These are phyloP conservation scores for Tympanopsis confertula DNA, from an alignment of 2,329 filamentous ascomycete genomes.

Conservation along the genomic window DNA sequence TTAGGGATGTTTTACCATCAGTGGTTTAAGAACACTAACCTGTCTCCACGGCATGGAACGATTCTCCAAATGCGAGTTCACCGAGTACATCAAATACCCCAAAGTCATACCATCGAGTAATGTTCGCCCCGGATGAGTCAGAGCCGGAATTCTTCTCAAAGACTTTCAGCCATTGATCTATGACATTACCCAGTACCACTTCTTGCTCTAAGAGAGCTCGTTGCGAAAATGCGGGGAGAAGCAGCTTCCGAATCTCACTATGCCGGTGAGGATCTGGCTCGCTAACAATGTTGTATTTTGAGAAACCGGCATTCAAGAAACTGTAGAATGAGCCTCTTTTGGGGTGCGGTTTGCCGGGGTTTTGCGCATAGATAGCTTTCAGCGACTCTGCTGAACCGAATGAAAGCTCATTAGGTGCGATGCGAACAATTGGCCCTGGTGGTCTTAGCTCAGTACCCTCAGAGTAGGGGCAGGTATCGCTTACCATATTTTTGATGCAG, in stretches of 20 bases:
- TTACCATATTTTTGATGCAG: not conserved
- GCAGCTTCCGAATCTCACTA: conserved; percentile 4
- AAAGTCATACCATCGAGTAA: not conserved
- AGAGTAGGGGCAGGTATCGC: too few species aligned
- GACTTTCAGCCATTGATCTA: conserved; percentile 3
- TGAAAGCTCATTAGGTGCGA: conserved; percentile 8
- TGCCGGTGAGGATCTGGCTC: conserved; percentile 6
- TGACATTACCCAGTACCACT: conserved; percentile 1
- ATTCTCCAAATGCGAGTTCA: not conserved
- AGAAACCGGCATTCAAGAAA: conserved; percentile 4
- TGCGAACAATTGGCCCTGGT: conserved; percentile 6
- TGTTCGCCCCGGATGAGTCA: not conserved
- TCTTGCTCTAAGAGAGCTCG: conserved; percentile 4
- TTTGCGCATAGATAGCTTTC: conserved; percentile 8
- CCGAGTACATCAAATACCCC: not conserved
- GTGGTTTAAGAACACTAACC: not conserved
- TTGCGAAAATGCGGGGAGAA: conserved; percentile 4
- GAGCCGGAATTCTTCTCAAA: conserved; percentile 1
- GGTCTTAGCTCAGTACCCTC: not conserved
- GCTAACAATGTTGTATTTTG: conserved; percentile 4
- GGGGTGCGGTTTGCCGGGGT: not conserved
- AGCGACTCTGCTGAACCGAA: conserved; percentile 5
- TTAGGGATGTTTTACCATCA: not conserved
- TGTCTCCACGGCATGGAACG: not conserved
- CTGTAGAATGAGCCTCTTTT: conserved; percentile 6